Evolutionary conservation across 2,329 filamentous ascomycete genomes (phyloP), one percentile per base, ranked within the genome.

Genomic region (Cladophialophora chaetospira): DNA sequence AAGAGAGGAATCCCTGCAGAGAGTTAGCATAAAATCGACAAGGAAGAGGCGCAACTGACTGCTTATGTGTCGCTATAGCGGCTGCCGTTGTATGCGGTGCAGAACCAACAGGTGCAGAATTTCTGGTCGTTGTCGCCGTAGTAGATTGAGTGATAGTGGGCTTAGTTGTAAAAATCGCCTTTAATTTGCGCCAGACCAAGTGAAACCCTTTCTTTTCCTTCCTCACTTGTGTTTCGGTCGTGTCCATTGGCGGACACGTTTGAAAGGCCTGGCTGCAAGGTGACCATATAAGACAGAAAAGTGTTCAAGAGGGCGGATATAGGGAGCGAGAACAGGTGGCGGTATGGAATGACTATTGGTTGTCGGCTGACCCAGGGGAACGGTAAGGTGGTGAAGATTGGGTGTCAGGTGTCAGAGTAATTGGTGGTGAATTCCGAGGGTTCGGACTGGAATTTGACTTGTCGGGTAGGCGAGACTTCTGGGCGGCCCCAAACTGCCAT

Each of bases 181-280:
- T 65, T 21, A 63, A 25, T 35, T 54, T 62, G n/a, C 55, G 47
- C 63, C 61, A 65, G 31, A 59, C 25, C 55, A 46, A 62, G 44
- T 54, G 57, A 49, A 65, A 51, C 8, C 61, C 59, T 52, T 58
- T 63, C 57, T 61, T 62, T 57, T 60, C 57, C 57, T 60, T 58
- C 38, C 23, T 45, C 35, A 48, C 13, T 46, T 40, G 60, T 51
- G 43, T 15, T 45, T 56, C 55, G 17, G 38, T 17, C 5, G 15
- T 26, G 38, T 51, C 53, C 54, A 59, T 61, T 58, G 58, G 54
- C 36, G 31, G 25, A 43, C 23, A 15, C 19, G 28, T 36, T 53
- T 43, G 31, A 43, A 55, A 15, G 46, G 57, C 50, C 36, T 50
- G 23, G 36, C 23, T 45, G 31, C 38, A 21, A 36, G 40, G 40